Percentiles rank a stretch among this genome's conserved stretches.
Conservation (phyloP, 2,329 filamentous ascomycete species). For the Hypoxylon sp. region DNA sequence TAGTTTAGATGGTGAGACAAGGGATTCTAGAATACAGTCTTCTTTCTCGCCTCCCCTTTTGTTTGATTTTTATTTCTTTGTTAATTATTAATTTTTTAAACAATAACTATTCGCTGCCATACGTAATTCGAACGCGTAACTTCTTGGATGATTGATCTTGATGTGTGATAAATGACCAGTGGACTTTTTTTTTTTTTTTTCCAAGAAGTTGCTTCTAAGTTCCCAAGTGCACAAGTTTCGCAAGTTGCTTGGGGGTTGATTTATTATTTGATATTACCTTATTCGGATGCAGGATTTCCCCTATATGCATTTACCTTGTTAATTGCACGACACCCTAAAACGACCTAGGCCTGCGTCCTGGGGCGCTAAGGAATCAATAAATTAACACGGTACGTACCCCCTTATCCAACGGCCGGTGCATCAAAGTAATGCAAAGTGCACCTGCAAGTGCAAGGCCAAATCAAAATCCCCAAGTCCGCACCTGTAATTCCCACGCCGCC, state of each 20-base stretch:
- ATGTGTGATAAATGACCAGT: constrained; percentile 27
- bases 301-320: constrained; percentile 25
- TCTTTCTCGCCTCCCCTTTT: constrained; percentile 9
- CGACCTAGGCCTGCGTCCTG: not conserved
- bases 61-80: constrained; percentile 10
- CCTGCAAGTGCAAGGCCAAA: constrained; percentile 19
- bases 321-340: constrained; percentile 13
- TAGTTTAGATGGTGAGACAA: constrained; percentile 28
- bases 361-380: constrained; percentile 14
- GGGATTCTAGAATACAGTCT: constrained; percentile 12
- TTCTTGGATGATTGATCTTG: too few species aligned
- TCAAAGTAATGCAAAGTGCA: constrained; percentile 23
- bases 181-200: too few species aligned
- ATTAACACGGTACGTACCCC: constrained; percentile 20
- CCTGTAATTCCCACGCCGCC: constrained; percentile 16
- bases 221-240: too few species aligned
- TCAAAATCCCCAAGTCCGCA: constrained; percentile 13
- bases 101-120: not conserved
- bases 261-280: not conserved
- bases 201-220: too few species aligned
- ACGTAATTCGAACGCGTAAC: constrained; percentile 1
- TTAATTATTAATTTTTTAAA: constrained; percentile 9
- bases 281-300: constrained; percentile 3
- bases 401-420: constrained; percentile 21
- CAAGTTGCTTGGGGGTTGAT: not conserved